These are phyloP conservation scores for Phylloporus rhodoxanthus DNA, from an alignment of 768 basidiomycete species.

Conservation along the genomic window DNA sequence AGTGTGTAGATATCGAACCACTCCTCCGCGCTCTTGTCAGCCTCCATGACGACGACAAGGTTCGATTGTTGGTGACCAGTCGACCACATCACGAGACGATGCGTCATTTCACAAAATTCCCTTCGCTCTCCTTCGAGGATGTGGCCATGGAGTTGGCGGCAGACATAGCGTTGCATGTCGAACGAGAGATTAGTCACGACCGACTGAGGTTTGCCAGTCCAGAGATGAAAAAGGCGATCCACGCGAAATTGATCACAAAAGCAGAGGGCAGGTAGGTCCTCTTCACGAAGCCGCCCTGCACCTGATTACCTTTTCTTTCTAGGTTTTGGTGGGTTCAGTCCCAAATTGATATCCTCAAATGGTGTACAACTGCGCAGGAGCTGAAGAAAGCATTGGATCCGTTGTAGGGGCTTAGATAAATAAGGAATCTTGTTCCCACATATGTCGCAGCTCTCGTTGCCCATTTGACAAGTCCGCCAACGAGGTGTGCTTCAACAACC, in stretches of 20 bases:
- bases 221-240: background rate
- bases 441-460: no score
- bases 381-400: background rate
- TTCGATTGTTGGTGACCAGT: no score
- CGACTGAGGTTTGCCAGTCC: background rate
- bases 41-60: background rate
- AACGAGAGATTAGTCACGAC: background rate
- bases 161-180: background rate
- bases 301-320: background rate
- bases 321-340: conserved; percentile 1
- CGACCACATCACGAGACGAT: no score
- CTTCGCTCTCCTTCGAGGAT: no score
- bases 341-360: background rate
- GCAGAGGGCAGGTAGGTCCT: background rate
- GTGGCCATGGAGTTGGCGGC: background rate
- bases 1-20: background rate
- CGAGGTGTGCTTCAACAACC: no score
- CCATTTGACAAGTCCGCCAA: no score
- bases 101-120: no score
- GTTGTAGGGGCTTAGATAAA: no score
- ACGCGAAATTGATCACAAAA: background rate
- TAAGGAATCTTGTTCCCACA: no score
- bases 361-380: background rate
- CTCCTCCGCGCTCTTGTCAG: background rate
- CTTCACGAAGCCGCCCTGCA: background rate